Conservation (phyloP, 129 eudicot genomes). For the Arctium lappa region DNA sequence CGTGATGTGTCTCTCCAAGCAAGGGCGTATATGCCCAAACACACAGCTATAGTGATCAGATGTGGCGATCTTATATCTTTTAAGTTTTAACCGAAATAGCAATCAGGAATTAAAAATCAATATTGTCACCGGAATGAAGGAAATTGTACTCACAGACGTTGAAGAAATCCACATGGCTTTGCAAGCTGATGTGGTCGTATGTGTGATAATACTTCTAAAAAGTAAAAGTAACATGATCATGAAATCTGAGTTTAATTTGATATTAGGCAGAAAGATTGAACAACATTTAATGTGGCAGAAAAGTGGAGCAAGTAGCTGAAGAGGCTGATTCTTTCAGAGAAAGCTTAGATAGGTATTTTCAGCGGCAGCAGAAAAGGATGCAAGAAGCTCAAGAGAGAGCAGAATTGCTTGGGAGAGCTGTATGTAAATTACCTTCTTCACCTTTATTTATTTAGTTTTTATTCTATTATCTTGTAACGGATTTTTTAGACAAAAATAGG, state of each 20-base stretch:
- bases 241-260: not conserved
- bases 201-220: not conserved
- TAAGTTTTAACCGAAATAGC: not conserved
- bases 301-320: conserved; percentile 91
- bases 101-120: not conserved
- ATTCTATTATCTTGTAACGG: not conserved
- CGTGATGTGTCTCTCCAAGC: not conserved
- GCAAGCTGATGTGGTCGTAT: not conserved
- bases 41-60: not conserved
- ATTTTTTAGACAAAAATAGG: not conserved
- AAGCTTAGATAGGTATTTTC: conserved; percentile 70
- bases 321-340: conserved; percentile 91
- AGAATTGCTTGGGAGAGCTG: conserved; percentile 93
- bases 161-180: not conserved
- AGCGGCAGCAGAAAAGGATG: conserved; percentile 65
- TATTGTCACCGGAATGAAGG: not conserved
- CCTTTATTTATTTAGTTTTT: not conserved
- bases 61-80: not conserved
- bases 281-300: conserved; percentile 44
- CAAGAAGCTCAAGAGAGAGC: conserved; percentile 95
- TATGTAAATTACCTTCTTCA: conserved; percentile 35
- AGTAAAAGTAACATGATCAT: not conserved
- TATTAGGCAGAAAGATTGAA: conserved; percentile 10
- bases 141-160: not conserved
- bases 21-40: not conserved